Percentiles rank a stretch among this genome's conserved stretches.
These are phyloP conservation scores for Rhizopogon salebrosus DNA, from an alignment of 768 basidiomycete species.

Conservation along the genomic window DNA sequence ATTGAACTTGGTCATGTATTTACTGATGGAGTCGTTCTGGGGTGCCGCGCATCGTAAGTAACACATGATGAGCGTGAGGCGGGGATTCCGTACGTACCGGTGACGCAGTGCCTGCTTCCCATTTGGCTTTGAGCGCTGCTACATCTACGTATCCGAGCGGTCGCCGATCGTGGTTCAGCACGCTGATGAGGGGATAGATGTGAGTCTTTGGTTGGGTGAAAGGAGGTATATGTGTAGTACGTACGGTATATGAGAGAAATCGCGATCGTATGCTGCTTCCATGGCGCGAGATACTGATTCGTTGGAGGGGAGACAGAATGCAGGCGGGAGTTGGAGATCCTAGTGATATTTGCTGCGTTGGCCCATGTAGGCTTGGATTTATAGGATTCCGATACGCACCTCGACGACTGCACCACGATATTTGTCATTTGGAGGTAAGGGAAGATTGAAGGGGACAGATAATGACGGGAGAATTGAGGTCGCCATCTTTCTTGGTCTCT, in stretches of 20 bases:
- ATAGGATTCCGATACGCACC: conserved; percentile 32
- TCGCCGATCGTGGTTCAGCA: conserved; percentile 64
- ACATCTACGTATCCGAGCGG: conserved; percentile 87
- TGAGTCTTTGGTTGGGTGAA: not conserved
- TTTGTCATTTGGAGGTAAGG: conserved; percentile 36
- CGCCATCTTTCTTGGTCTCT: not conserved
- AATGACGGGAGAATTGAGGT: conserved; percentile 5
- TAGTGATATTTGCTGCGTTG: conserved; percentile 17
- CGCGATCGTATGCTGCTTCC: conserved; percentile 87
- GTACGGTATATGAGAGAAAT: conserved; percentile 92
- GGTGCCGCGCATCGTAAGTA: not conserved
- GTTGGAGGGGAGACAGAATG: conserved; percentile 70
- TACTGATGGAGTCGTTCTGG: conserved; percentile 65
- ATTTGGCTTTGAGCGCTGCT: conserved; percentile 64
- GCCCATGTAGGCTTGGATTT: not conserved
- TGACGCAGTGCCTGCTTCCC: conserved; percentile 68
- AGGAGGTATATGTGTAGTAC: conserved; percentile 14
- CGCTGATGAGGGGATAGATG: conserved; percentile 37
- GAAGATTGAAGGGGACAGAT: not conserved
- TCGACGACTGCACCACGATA: conserved; percentile 91
- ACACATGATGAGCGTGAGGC: not conserved
- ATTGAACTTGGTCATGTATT: conserved; percentile 72
- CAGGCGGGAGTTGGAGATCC: conserved; percentile 83
- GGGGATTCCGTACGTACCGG: too few species aligned
- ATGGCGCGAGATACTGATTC: conserved; percentile 74